Evolutionary conservation across 768 basidiomycete species (phyloP).

Genomic region (Pleurotus tuoliensis): DNA sequence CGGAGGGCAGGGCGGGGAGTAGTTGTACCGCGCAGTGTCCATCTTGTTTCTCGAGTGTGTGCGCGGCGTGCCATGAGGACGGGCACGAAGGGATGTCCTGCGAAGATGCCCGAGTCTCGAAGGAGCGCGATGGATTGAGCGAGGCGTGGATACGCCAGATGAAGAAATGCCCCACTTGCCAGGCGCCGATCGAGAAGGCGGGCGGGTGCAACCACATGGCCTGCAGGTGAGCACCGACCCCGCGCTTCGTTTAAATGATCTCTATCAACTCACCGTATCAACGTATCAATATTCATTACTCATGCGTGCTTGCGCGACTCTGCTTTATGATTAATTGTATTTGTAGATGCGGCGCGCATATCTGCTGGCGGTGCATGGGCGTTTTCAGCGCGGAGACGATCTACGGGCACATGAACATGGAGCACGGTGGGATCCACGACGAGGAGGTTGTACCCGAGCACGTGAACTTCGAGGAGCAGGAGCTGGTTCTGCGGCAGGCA

Average conservation of each 20-base stretch:
- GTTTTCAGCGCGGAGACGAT: constrained; percentile 25
- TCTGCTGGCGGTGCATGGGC: constrained; percentile 53
- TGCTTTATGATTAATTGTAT: too few species aligned
- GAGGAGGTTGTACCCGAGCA: neutral
- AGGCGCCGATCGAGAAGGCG: constrained; percentile 41
- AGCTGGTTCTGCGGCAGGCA: neutral
- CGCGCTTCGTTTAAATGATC: neutral
- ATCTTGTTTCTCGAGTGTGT: constrained; percentile 17
- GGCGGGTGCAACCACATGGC: constrained; percentile 55
- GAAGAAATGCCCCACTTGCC: constrained; percentile 46
- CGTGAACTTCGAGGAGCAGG: neutral
- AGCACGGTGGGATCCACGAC: constrained; percentile 26
- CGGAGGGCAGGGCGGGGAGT: neutral
- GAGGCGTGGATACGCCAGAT: constrained; percentile 36
- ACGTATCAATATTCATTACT: too few species aligned
- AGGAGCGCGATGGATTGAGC: constrained; percentile 30
- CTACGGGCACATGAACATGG: constrained; percentile 31
- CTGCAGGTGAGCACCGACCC: constrained; percentile 28
- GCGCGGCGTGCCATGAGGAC: constrained; percentile 44
- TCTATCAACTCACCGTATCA: too few species aligned
- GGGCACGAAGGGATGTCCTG: constrained; percentile 52
- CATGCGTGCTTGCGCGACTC: too few species aligned
- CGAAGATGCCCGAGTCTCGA: constrained; percentile 27
- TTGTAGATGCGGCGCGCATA: constrained; percentile 36
- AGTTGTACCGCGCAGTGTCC: constrained; percentile 30